Percentiles rank a stretch among this genome's conserved stretches.
These are phyloP conservation scores for Dactylellina cionopaga DNA, from an alignment of 2,329 filamentous ascomycete species.

Conservation along the genomic window DNA sequence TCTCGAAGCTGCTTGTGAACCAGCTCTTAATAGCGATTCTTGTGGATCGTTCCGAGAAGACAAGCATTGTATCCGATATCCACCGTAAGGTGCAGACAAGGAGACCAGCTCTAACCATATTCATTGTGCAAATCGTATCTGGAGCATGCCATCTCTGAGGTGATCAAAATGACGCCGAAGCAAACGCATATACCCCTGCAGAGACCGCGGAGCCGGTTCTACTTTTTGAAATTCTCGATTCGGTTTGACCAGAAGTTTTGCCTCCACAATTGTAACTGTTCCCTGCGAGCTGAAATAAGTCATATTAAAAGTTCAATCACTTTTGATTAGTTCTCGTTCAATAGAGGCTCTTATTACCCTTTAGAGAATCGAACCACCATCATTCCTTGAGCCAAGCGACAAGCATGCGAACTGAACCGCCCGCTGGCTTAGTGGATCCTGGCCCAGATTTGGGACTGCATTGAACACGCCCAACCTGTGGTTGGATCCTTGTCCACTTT, in stretches of 20 bases:
- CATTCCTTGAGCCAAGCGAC: too few relatives aligned
- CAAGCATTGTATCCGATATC: too few relatives aligned
- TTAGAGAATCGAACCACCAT: background rate
- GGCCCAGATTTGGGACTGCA: background rate
- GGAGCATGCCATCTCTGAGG: too few relatives aligned
- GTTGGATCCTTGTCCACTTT: conserved; percentile 4
- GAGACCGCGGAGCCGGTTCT: background rate
- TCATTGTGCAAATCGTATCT: too few relatives aligned
- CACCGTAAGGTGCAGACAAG: too few relatives aligned
- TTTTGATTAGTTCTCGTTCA: too few relatives aligned
- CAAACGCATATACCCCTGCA: background rate
- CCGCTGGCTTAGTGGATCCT: background rate
- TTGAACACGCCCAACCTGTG: background rate
- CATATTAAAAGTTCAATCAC: background rate
- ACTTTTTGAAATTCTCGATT: background rate
- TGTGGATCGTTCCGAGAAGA: conserved; percentile 5
- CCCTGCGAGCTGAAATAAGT: background rate
- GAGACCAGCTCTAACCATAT: too few relatives aligned
- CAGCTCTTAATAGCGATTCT: background rate
- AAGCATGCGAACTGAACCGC: background rate
- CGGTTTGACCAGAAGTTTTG: background rate
- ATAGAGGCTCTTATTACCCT: conserved; percentile 6
- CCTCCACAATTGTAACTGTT: background rate
- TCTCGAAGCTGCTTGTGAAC: background rate
- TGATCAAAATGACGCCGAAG: too few relatives aligned